Evolutionary conservation across 1,139 yeast species (phyloP).

Genomic region (Taphrina flavorubra): DNA sequence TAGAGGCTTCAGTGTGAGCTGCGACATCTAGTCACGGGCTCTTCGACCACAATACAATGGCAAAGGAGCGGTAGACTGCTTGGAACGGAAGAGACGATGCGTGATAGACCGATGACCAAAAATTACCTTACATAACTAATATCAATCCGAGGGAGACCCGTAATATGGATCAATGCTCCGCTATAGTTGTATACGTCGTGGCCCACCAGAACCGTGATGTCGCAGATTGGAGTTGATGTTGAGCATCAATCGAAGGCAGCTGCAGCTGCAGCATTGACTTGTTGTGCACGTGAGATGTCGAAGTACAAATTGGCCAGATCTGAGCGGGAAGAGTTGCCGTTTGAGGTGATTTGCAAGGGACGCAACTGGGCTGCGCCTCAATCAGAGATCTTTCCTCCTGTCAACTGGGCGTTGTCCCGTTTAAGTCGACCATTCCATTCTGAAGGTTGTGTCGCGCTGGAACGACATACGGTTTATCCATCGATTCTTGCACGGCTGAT

Average conservation of each 20-base stretch:
- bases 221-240: neutral
- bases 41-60: too few relatives aligned
- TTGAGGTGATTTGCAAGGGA: neutral
- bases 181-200: neutral
- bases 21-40: slow-evolving; percentile 4
- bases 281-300: too few relatives aligned
- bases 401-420: neutral
- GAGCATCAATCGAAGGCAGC: neutral
- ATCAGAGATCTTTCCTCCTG: slow-evolving; percentile 4
- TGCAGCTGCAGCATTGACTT: neutral
- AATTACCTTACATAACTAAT: neutral
- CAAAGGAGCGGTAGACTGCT: too few relatives aligned
- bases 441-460: too few relatives aligned
- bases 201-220: too few relatives aligned
- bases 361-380: neutral
- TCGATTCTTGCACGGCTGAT: too few relatives aligned
- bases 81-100: neutral
- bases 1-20: slow-evolving; percentile 69
- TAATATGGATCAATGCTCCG: too few relatives aligned
- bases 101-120: neutral
- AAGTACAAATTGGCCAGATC: too few relatives aligned
- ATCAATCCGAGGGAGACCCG: neutral
- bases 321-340: neutral
- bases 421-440: neutral
- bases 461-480: too few relatives aligned